Evolutionary conservation across 2,329 filamentous ascomycete genomes (phyloP).

Genomic region (Ceratocystis destructans): DNA sequence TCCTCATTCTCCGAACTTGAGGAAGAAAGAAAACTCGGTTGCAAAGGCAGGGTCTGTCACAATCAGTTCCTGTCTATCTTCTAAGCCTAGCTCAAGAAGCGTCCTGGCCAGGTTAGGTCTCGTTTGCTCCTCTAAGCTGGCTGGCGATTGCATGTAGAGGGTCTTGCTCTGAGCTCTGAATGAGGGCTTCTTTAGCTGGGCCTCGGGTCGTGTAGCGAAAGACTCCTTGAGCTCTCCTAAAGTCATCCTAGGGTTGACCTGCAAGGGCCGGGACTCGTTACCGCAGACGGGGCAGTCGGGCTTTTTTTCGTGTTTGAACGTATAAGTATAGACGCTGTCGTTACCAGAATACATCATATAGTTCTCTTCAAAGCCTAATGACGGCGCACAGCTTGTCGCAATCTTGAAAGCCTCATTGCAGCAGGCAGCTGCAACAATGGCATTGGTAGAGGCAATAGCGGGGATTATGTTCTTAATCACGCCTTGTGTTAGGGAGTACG

Average conservation of each 20-base stretch:
- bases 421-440: slow-evolving; percentile 86
- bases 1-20: slow-evolving; percentile 32
- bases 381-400: slow-evolving; percentile 66
- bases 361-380: slow-evolving; percentile 64
- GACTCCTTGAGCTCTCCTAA: slow-evolving; percentile 76
- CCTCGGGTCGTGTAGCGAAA: slow-evolving; percentile 68
- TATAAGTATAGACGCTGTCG: slow-evolving; percentile 92
- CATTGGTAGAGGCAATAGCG: slow-evolving; percentile 94
- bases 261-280: slow-evolving; percentile 60
- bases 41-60: slow-evolving; percentile 84
- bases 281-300: slow-evolving; percentile 91
- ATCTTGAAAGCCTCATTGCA: slow-evolving; percentile 98
- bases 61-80: slow-evolving; percentile 74
- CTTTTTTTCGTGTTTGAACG: slow-evolving; percentile 89
- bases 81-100: slow-evolving; percentile 56
- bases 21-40: slow-evolving; percentile 48
- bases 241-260: slow-evolving; percentile 56
- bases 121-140: slow-evolving; percentile 70
- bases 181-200: slow-evolving; percentile 87
- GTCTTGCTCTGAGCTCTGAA: slow-evolving; percentile 67
- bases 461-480: slow-evolving; percentile 99
- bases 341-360: slow-evolving; percentile 99
- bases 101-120: slow-evolving; percentile 68
- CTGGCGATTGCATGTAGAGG: slow-evolving; percentile 77
- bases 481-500: slow-evolving; percentile 89